Base-by-base conservation (phyloP, 768 basidiomycete species). In the Porphyrellus cyaneotinctus region DNA sequence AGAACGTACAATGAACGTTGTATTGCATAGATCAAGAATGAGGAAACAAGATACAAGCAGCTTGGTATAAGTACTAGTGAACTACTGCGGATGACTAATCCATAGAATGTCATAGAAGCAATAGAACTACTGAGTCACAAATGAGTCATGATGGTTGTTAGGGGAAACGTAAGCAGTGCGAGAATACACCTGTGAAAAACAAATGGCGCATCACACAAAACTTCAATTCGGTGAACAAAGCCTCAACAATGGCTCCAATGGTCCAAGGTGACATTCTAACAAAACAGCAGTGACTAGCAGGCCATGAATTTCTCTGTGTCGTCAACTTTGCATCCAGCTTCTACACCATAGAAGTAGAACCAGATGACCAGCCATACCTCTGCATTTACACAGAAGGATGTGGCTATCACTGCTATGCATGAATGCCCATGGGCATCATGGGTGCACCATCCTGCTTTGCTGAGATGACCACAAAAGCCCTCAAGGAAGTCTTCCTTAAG, bases 361-460 rank as follows among this genome's bases (percentile, higher is more conserved):
- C n/a, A n/a, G n/a, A n/a, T n/a, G n/a, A n/a, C n/a, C n/a, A n/a
- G n/a, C n/a, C n/a, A 0, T 71, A 69, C 37, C 57, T 72, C 0
- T 60, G 58, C 7, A 75, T 78, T 51, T 75, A 72, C 33, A 63
- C 74, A 0, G 67, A 68, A 48, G 74, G 73, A 0, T 17, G 59
- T 2, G 76, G 76, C 0, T 74, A 70, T 43, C 73, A 70, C 42
- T 47, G 51, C 7, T 76, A 73, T 35, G 33, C 47, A 2, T 24
- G 64, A 0, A 74, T 78, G 71, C 75, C 73, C 0, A 75, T 78
- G 52, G 75, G 76, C 1, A 45, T 76, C 0, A 72, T 69, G 0
- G 76, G 72, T 0, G 70, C 72, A 2, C 75, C 75, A 9, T 63
- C 32, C 6, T 50, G 41, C 2, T 50, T 50, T 18, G 14, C 11